Base-by-base conservation (phyloP, 805 yeast species). In the Lipomyces yamanashiensis region DNA sequence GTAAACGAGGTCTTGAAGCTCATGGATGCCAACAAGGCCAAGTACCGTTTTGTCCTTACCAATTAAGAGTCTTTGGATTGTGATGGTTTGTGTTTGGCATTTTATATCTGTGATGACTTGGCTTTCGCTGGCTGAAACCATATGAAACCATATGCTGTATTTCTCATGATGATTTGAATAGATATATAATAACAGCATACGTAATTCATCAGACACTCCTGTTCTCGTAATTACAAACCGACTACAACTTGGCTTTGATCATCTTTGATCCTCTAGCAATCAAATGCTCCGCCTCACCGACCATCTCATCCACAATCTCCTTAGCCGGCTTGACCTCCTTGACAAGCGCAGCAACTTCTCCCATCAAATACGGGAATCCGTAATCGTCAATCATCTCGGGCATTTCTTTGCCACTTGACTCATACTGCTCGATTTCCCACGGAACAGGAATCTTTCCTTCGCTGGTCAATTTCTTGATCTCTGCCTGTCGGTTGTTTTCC, bases 261-360 rank as follows among this genome's bases (percentile, higher is more conserved):
- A 56, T 34, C 34, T 21, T 39, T 10, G 39, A 13, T 17, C 61
- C 63, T 13, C 67, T 47, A 7, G 37, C 43, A 17, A 63, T 19
- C 58, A 48, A 23, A n/a, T 28, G 54, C 37, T 62, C 67, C 2
- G 73, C 73, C 59, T 71, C 73, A 23, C 56, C 33, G 34, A 71
- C 62, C 47, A 71, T 69, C 44, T 71, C 73, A 34, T 71, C 72
- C 15, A 71, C 68, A 39, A 71, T 71, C 43, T 41, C 62, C 48
- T 66, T 67, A 10, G 73, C 73, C 1, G 73, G 73, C 48, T 62
- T 63, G 53, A 70, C 58, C 23, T 58, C 62, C n/a, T 65, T 67
- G 2, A 71, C 65, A 13, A 58, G 55, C 3, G 72, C 71, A 15
- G 71, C 62, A n/a, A 69, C 72, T 43, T 71, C 73, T n/a, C 73